These are phyloP conservation scores for Endothia cerciana DNA, from an alignment of 2,329 filamentous ascomycete genomes.

Conservation along the genomic window DNA sequence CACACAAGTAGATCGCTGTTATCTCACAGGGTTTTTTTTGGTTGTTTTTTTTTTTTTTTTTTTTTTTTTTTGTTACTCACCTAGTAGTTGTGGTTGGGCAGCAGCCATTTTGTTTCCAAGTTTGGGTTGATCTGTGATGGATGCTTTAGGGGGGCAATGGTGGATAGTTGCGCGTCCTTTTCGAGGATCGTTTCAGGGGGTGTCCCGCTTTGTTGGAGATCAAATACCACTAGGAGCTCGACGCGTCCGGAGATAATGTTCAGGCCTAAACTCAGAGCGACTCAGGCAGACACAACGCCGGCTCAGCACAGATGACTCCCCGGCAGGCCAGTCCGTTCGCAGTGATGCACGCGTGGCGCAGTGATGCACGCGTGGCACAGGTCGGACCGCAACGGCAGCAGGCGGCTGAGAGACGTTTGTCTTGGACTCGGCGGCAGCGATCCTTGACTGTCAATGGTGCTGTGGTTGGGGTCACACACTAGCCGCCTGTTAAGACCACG, in stretches of 20 bases:
- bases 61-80: slow-evolving; percentile 25
- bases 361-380: background rate
- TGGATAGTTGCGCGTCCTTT: slow-evolving; percentile 25
- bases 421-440: slow-evolving; percentile 11
- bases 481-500: background rate
- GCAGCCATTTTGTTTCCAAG: slow-evolving; percentile 23
- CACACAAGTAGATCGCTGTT: slow-evolving; percentile 19
- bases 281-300: background rate
- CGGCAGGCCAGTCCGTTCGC: slow-evolving; percentile 16
- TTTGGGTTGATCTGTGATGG: slow-evolving; percentile 15
- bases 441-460: slow-evolving; percentile 20
- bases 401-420: slow-evolving; percentile 3
- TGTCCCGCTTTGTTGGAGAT: slow-evolving; percentile 10
- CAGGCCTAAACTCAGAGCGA: background rate
- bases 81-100: slow-evolving; percentile 26
- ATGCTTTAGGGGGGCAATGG: slow-evolving; percentile 19
- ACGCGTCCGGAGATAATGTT: background rate
- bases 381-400: background rate
- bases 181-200: slow-evolving; percentile 23
- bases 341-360: slow-evolving; percentile 8
- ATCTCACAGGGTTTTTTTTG: slow-evolving; percentile 17
- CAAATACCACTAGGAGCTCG: slow-evolving; percentile 9
- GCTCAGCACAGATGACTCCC: slow-evolving; percentile 19
- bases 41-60: too few relatives aligned
- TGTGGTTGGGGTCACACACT: slow-evolving; percentile 14